Base-by-base conservation (phyloP, 441 rosid genomes). In the Omphalea diandra region DNA sequence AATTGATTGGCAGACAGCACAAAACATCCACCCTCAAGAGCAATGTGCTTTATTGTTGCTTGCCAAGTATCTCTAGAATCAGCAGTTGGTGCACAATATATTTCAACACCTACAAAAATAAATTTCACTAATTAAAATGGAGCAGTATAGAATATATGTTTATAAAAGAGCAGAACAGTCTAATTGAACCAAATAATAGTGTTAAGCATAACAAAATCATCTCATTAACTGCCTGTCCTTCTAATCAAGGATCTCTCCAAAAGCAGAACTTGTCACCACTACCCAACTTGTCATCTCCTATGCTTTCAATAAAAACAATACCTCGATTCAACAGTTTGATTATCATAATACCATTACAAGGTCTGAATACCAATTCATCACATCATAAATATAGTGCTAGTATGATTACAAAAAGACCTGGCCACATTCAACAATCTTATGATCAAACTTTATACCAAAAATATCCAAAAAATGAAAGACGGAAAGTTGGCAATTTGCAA, bases 11-110 rank as follows among this genome's bases (percentile, higher is more conserved):
- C 94, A 18, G 97, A 84, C 54, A 91, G 74, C 50, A 94, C 97
- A 71, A 91, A 91, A 68, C 98, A 94, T 75, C 97, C 97, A 50
- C 98, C 98, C 68, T 94, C 98, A 58, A 90, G 89, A 79, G 97
- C 97, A 17, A 94, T 90, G 67, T 91, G 97, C 60, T 88, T 94
- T 91, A 94, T 84, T 4, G 96, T 84, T 29, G 98, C 88, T 79
- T 80, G 91, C 97, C 98, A 94, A 64, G 81, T 78, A 3, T 82
- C 86, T 81, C 96, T 80, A 35, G 93, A 56, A 80, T 94, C 98
- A 72, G 98, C 98, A n/a, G 98, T 91, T 0, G 98, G 98, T 17
- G 97, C 96, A 80, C 98, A 91, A 76, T 91, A 94, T 73, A 94
- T 90, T 76, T 91, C 94, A 70, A 91, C 70, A 50, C 98, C 97